These are phyloP conservation scores for Fusarium piperis DNA, from an alignment of 2,329 filamentous ascomycete genomes.

Conservation along the genomic window DNA sequence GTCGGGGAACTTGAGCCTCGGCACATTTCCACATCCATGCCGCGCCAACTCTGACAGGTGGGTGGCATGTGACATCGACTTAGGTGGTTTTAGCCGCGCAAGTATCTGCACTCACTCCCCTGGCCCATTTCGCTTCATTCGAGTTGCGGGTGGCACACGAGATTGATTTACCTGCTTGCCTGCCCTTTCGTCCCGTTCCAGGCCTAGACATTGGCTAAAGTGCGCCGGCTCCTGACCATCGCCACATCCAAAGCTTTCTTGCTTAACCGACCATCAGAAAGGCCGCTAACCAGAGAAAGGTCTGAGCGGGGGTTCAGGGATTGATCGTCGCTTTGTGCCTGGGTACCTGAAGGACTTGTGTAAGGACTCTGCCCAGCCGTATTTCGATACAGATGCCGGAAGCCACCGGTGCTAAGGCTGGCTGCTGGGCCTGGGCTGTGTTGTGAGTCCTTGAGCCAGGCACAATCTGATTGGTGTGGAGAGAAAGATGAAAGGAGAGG, in stretches of 20 bases:
- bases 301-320: conserved; percentile 7
- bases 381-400: neutral
- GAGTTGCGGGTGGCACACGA: neutral
- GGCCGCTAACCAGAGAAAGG: conserved; percentile 14
- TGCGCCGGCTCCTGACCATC: conserved; percentile 4
- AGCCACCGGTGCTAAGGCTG: neutral
- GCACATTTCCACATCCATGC: conserved; percentile 22
- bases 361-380: neutral
- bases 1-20: neutral
- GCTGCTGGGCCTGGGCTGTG: neutral
- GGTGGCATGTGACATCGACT: conserved; percentile 32
- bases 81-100: conserved; percentile 19
- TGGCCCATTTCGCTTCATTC: conserved; percentile 16
- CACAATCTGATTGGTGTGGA: neutral
- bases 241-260: conserved; percentile 17
- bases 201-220: conserved; percentile 14
- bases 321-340: conserved; percentile 15
- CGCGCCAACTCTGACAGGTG: conserved; percentile 2
- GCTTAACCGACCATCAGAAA: conserved; percentile 19
- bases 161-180: neutral
- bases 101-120: conserved; percentile 1
- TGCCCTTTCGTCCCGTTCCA: neutral
- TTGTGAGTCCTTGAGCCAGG: neutral
- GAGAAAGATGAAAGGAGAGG: neutral
- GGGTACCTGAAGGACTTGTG: neutral